phyloP scores from a whole-genome alignment of 805 yeast genomes.

The Kuraishia molischiana region DNA sequence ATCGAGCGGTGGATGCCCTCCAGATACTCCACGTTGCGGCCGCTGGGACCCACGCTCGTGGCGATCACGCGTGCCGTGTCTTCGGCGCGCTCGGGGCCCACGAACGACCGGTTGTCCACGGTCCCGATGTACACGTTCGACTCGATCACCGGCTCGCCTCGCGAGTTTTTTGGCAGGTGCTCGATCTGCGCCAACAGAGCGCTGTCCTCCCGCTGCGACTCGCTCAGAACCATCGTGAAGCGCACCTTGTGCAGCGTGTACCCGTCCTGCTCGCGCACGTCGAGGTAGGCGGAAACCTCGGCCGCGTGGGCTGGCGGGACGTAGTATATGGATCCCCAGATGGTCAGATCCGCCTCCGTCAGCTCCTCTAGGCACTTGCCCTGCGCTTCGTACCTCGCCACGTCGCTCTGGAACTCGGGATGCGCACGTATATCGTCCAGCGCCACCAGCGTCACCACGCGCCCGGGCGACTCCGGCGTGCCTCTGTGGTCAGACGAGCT shows the following conservation, averaged over 20 bases:
- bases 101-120: constrained; percentile 66
- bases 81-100: constrained; percentile 65
- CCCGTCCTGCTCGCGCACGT: constrained; percentile 83
- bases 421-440: constrained; percentile 39
- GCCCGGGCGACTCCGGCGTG: constrained; percentile 75
- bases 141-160: constrained; percentile 32
- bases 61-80: constrained; percentile 55
- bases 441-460: constrained; percentile 78
- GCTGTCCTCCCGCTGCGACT: constrained; percentile 8
- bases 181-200: constrained; percentile 13
- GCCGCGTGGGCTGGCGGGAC: constrained; percentile 55
- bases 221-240: constrained; percentile 37
- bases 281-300: constrained; percentile 60
- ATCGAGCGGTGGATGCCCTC: constrained; percentile 41
- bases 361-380: constrained; percentile 6
- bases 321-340: constrained; percentile 81
- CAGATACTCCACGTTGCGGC: constrained; percentile 68
- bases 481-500: constrained; percentile 86
- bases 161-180: constrained; percentile 17
- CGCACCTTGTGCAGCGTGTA: constrained; percentile 61
- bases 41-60: constrained; percentile 66
- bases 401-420: constrained; percentile 29
- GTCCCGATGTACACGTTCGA: constrained; percentile 80
- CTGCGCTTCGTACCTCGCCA: constrained; percentile 18
- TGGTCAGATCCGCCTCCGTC: constrained; percentile 29